These are phyloP conservation scores for Plasmodium reichenowi DNA, from an alignment of 169 alveolate species.

Conservation along the genomic window DNA sequence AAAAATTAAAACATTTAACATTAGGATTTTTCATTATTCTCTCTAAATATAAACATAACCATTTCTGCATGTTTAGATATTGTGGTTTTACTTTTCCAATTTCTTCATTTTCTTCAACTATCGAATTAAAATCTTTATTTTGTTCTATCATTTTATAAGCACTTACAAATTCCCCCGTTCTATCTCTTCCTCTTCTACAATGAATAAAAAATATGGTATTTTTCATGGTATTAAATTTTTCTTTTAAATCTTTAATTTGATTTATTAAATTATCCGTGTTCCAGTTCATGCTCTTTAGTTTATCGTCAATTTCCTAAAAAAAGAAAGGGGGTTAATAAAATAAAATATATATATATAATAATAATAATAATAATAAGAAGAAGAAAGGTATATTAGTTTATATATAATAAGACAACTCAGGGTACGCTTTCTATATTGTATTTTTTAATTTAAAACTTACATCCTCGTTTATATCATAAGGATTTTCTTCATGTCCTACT, in stretches of 20 bases:
- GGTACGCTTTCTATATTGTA: background rate
- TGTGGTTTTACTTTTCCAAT: conserved; percentile 21
- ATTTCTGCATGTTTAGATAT: conserved; percentile 41
- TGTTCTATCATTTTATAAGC: conserved; percentile 50
- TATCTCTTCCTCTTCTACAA: conserved; percentile 67
- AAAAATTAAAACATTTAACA: conserved; percentile 24
- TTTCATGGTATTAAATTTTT: conserved; percentile 32
- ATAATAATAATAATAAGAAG: too few relatives aligned
- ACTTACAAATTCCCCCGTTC: conserved; percentile 61
- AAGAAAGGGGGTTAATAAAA: background rate
- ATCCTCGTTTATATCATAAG: conserved; percentile 2
- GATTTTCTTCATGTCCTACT: conserved; percentile 11
- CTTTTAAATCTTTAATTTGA: background rate
- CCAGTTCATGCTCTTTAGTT: conserved; percentile 35
- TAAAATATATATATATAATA: background rate
- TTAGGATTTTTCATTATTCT: conserved; percentile 16
- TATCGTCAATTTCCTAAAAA: conserved; percentile 4
- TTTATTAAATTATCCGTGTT: conserved; percentile 31
- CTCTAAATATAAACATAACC: conserved; percentile 58
- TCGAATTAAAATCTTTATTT: conserved; percentile 12
- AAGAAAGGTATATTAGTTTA: too few relatives aligned
- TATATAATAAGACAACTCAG: too few relatives aligned
- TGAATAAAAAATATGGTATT: conserved; percentile 52
- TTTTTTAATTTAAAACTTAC: conserved; percentile 4
- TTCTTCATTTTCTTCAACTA: conserved; percentile 23